These are phyloP conservation scores for Melampsora larici-populina DNA, from an alignment of 1,284 basidiomycete genomes.

Conservation along the genomic window DNA sequence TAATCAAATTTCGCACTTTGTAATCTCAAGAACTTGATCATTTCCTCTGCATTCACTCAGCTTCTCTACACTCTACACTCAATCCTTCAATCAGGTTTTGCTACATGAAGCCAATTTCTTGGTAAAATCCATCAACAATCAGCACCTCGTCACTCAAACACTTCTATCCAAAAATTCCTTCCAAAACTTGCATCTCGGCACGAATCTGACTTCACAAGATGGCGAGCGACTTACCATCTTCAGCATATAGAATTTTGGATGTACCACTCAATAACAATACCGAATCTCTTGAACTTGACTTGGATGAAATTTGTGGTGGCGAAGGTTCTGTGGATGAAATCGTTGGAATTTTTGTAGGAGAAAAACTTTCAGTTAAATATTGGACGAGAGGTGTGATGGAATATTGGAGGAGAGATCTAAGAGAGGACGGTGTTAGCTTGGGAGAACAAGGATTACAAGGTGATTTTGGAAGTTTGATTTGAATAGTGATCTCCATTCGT, in stretches of 20 bases:
- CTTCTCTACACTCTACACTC: no score
- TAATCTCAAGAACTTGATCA: no score
- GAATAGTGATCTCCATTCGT: background rate
- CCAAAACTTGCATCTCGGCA: background rate
- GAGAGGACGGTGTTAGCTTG: constrained; percentile 21
- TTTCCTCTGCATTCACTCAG: no score
- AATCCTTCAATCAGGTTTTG: no score
- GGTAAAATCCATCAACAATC: background rate
- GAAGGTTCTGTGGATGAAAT: constrained; percentile 36
- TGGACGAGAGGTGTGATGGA: constrained; percentile 39
- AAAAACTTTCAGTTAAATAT: constrained; percentile 28
- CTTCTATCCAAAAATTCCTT: background rate
- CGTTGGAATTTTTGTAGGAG: constrained; percentile 26
- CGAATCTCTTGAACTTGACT: constrained; percentile 37
- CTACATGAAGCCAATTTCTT: background rate
- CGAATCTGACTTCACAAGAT: background rate
- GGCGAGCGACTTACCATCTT: constrained; percentile 5
- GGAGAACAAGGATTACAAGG: constrained; percentile 35
- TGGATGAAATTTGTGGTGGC: constrained; percentile 32
- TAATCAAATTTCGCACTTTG: no score
- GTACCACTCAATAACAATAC: constrained; percentile 40
- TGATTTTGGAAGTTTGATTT: background rate
- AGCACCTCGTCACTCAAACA: background rate
- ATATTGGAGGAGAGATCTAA: constrained; percentile 35
- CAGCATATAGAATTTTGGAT: constrained; percentile 30